Percentiles rank a stretch among this genome's conserved stretches.
These are phyloP conservation scores for Colletotrichum noveboracense DNA, from an alignment of 2,329 filamentous ascomycete species.

Conservation along the genomic window DNA sequence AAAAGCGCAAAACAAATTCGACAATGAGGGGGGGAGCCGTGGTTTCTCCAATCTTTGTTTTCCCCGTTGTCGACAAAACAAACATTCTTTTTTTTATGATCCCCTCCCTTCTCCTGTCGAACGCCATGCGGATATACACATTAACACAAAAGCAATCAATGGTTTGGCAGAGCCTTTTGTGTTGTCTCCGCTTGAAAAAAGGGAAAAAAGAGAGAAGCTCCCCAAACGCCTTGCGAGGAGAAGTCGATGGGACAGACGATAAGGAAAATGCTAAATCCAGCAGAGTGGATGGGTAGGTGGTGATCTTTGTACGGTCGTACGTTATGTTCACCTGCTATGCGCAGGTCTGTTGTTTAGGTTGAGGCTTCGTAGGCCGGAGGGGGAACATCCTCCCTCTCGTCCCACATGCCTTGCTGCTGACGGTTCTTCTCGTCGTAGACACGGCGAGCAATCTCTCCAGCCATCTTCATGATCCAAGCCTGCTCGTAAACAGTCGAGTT, in stretches of 20 bases:
- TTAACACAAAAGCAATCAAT: conserved; percentile 14
- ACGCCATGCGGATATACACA: conserved; percentile 24
- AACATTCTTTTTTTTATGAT: conserved; percentile 16
- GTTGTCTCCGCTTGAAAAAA: not conserved
- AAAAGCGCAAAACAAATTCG: not conserved
- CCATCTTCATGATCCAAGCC: conserved; percentile 93
- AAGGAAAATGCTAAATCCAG: conserved; percentile 7
- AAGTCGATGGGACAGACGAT: conserved; percentile 14
- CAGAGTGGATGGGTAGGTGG: not conserved
- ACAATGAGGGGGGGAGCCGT: conserved; percentile 4
- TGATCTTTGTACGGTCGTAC: conserved; percentile 4
- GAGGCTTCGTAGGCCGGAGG: conserved; percentile 67
- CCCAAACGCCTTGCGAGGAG: conserved; percentile 21
- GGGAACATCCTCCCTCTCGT: conserved; percentile 61
- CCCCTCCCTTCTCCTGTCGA: conserved; percentile 5
- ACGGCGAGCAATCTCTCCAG: conserved; percentile 84
- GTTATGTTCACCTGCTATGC: conserved; percentile 16
- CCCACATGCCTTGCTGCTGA: conserved; percentile 54
- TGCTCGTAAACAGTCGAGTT: conserved; percentile 69
- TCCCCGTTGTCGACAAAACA: not conserved
- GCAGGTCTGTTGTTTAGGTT: conserved; percentile 35
- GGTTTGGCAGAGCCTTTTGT: not conserved
- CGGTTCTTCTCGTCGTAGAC: conserved; percentile 85
- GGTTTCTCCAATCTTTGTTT: conserved; percentile 7
- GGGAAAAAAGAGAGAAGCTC: not conserved